Evolutionary conservation across 345 rosid species (phyloP).

Genomic region (Orychophragmus violaceus): DNA sequence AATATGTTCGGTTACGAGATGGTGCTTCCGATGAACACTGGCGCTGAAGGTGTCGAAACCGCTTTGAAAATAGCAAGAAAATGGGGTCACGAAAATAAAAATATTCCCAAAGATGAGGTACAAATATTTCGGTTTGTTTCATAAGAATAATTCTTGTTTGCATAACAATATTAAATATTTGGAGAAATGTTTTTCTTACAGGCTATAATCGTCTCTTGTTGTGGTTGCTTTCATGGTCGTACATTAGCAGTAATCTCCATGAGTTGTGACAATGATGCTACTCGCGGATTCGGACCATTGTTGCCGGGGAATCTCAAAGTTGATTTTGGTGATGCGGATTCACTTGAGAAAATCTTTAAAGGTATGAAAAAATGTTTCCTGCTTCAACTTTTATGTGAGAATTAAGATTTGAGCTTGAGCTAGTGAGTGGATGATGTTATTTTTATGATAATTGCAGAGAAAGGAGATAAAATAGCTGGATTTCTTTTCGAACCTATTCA

Average conservation of each 20-base stretch:
- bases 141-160: background rate
- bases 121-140: background rate
- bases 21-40: conserved; percentile 99
- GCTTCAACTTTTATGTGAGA: background rate
- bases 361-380: conserved; percentile 37
- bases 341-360: conserved; percentile 69
- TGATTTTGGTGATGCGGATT: conserved; percentile 74
- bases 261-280: conserved; percentile 99
- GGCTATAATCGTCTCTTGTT: conserved; percentile 90
- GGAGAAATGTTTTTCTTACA: conserved; percentile 22
- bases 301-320: conserved; percentile 89
- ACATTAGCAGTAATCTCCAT: conserved; percentile 87
- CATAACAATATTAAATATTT: background rate
- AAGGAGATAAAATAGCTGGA: conserved; percentile 37
- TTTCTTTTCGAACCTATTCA: conserved; percentile 83
- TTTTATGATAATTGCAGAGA: conserved; percentile 42
- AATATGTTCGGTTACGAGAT: conserved; percentile 87
- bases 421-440: background rate
- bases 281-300: conserved; percentile 88
- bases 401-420: background rate
- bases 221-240: conserved; percentile 99
- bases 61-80: conserved; percentile 93
- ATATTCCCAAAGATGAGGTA: conserved; percentile 76
- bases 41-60: conserved; percentile 97
- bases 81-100: conserved; percentile 89